Evolutionary conservation across 1,284 basidiomycete genomes (phyloP).

Genomic region (Taiwanofungus camphoratus): DNA sequence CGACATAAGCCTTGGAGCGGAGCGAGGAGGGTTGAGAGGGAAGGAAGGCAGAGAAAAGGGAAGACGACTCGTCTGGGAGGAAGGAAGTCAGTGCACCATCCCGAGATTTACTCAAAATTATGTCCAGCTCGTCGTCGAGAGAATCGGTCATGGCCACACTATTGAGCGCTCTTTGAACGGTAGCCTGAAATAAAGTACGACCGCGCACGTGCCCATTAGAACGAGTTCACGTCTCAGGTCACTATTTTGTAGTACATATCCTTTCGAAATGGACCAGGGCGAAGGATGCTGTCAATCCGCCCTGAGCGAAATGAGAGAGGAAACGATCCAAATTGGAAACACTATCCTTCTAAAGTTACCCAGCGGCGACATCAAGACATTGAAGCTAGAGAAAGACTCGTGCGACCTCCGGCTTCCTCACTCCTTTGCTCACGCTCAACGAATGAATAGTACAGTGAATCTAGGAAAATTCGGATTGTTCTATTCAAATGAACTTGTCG

Average conservation of each 20-base stretch:
- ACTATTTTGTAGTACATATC: no score
- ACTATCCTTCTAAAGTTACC: slow-evolving; percentile 64
- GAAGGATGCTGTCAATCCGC: slow-evolving; percentile 18
- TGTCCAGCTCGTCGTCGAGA: slow-evolving; percentile 22
- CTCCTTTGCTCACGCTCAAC: slow-evolving; percentile 10
- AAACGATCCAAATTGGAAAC: slow-evolving; percentile 52
- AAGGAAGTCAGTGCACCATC: slow-evolving; percentile 29
- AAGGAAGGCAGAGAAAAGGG: slow-evolving; percentile 50
- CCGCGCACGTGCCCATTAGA: slow-evolving; percentile 2
- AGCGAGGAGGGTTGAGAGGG: slow-evolving; percentile 37
- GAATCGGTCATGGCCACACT: slow-evolving; percentile 11
- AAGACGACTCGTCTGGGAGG: slow-evolving; percentile 49
- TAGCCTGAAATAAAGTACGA: slow-evolving; percentile 10
- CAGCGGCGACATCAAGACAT: slow-evolving; percentile 60
- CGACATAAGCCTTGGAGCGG: slow-evolving; percentile 63
- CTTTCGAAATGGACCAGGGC: slow-evolving; percentile 24
- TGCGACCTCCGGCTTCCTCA: slow-evolving; percentile 30
- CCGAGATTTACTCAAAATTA: slow-evolving; percentile 32
- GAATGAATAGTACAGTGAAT: slow-evolving; percentile 45
- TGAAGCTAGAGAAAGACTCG: slow-evolving; percentile 64
- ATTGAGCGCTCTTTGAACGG: no score
- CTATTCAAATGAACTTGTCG: slow-evolving; percentile 59
- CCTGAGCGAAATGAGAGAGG: slow-evolving; percentile 9
- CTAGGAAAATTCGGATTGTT: slow-evolving; percentile 77
- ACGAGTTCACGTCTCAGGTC: no score